These are phyloP conservation scores for Polytrichum commune DNA, from an alignment of 225 moss, liverwort and hornwort genomes.

Conservation along the genomic window DNA sequence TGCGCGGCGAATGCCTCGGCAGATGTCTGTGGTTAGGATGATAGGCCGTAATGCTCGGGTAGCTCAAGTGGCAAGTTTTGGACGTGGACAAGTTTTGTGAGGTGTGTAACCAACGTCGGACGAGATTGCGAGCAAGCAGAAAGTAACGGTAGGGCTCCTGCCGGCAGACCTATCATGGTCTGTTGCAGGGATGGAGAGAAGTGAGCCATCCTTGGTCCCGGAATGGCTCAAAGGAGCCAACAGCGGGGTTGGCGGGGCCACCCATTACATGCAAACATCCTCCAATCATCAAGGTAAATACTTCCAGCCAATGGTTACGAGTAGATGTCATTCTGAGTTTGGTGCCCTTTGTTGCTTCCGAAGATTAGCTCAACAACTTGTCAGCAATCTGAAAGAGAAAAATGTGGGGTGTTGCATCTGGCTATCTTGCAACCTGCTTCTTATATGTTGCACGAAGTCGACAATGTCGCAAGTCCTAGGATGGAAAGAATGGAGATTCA, in stretches of 20 bases:
- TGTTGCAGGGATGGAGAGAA: slow-evolving; percentile 99
- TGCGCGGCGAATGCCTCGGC: slow-evolving; percentile 18
- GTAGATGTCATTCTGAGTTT: neutral
- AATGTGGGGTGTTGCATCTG: neutral
- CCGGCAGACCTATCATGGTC: slow-evolving; percentile 95
- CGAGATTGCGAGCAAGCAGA: slow-evolving; percentile 40
- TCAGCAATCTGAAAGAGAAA: too few relatives aligned
- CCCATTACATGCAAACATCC: slow-evolving; percentile 86
- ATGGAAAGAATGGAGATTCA: too few relatives aligned
- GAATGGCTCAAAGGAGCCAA: slow-evolving; percentile 99
- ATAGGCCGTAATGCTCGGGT: slow-evolving; percentile 29
- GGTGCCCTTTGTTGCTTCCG: neutral
- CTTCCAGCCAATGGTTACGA: too few relatives aligned
- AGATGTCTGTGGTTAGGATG: slow-evolving; percentile 29
- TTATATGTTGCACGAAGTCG: neutral
- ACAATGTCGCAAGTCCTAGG: neutral
- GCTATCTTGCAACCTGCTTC: neutral
- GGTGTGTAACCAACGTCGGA: slow-evolving; percentile 11
- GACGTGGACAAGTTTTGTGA: slow-evolving; percentile 11
- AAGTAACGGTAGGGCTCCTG: slow-evolving; percentile 80
- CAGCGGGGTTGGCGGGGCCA: slow-evolving; percentile 92
- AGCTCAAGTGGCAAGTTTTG: slow-evolving; percentile 14
- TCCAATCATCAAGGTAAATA: slow-evolving; percentile 76
- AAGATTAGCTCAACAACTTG: too few relatives aligned
- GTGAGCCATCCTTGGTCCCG: slow-evolving; percentile 99